Evolutionary conservation across 208 protist genomes (phyloP).

Genomic region (Leishmania gerbilli): DNA sequence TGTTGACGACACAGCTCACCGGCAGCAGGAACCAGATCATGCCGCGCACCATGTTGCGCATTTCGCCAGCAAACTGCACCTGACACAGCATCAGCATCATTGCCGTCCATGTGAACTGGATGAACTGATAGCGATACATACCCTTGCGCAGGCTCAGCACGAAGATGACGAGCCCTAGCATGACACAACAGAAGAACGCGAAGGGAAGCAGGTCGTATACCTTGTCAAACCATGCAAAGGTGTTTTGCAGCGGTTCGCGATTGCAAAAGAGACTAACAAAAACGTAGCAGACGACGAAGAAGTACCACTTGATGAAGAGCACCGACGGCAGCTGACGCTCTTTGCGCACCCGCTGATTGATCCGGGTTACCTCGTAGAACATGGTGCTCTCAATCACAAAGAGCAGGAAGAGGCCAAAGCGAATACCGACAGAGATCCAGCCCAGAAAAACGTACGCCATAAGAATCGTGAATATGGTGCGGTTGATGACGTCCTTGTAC

Average conservation of each 20-base stretch:
- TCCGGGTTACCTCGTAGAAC: conserved; percentile 90
- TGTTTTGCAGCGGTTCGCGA: conserved; percentile 58
- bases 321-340: conserved; percentile 76
- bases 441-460: conserved; percentile 89
- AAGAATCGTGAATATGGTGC: conserved; percentile 80
- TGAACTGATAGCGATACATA: conserved; percentile 93
- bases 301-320: conserved; percentile 83
- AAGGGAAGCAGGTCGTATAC: conserved; percentile 69
- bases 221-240: conserved; percentile 50
- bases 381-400: conserved; percentile 73
- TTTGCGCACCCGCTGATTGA: conserved; percentile 77
- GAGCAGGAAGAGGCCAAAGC: conserved; percentile 65
- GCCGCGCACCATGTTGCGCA: conserved; percentile 87
- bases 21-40: conserved; percentile 95
- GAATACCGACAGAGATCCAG: conserved; percentile 79
- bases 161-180: conserved; percentile 88
- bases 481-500: conserved; percentile 80
- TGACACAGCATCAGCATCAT: conserved; percentile 86
- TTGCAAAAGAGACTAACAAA: conserved; percentile 45
- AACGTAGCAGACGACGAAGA: conserved; percentile 55
- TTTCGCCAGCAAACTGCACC: conserved; percentile 59
- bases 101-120: conserved; percentile 87
- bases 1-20: conserved; percentile 87
- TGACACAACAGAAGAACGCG: conserved; percentile 55
- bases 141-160: conserved; percentile 84